These are phyloP conservation scores for Sporobolomyces phaffii DNA, from an alignment of 768 basidiomycete species.

Conservation along the genomic window DNA sequence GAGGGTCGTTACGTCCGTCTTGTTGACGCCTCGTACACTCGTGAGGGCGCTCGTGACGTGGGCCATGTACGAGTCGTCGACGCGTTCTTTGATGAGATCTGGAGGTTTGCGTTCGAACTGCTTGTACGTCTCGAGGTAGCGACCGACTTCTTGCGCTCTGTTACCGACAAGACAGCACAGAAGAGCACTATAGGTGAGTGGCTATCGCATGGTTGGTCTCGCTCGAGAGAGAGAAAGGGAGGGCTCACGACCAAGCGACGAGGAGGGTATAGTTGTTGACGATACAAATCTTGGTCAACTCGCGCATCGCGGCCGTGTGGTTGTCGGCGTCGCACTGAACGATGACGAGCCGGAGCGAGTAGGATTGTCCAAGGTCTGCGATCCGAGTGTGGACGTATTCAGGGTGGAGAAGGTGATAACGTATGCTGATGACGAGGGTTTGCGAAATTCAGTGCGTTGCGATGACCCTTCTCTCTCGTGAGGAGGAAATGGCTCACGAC, in stretches of 20 bases:
- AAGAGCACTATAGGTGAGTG: slow-evolving; percentile 46
- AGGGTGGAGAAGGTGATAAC: slow-evolving; percentile 92
- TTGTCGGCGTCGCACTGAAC: slow-evolving; percentile 89
- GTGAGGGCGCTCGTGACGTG: slow-evolving; percentile 77
- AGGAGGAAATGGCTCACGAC: slow-evolving; percentile 53
- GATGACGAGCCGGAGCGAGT: slow-evolving; percentile 76
- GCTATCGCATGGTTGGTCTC: slow-evolving; percentile 54
- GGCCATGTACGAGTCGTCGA: slow-evolving; percentile 80
- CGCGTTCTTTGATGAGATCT: slow-evolving; percentile 85
- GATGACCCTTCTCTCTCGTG: neutral
- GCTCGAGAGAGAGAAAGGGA: slow-evolving; percentile 49
- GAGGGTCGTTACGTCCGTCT: slow-evolving; percentile 91
- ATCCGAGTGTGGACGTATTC: slow-evolving; percentile 93
- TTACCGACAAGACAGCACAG: neutral
- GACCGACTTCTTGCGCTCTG: slow-evolving; percentile 84
- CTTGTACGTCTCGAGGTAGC: slow-evolving; percentile 85
- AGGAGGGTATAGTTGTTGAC: slow-evolving; percentile 90
- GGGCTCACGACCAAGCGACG: slow-evolving; percentile 72
- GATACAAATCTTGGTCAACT: slow-evolving; percentile 76
- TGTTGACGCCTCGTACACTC: slow-evolving; percentile 86
- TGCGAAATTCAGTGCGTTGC: slow-evolving; percentile 46
- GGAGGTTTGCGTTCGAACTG: slow-evolving; percentile 90
- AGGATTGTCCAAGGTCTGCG: slow-evolving; percentile 72
- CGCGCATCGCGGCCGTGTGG: slow-evolving; percentile 82
- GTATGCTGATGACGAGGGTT: slow-evolving; percentile 56